phyloP scores from a whole-genome alignment of 2,329 filamentous ascomycete species.

The Huntiella decipiens region DNA sequence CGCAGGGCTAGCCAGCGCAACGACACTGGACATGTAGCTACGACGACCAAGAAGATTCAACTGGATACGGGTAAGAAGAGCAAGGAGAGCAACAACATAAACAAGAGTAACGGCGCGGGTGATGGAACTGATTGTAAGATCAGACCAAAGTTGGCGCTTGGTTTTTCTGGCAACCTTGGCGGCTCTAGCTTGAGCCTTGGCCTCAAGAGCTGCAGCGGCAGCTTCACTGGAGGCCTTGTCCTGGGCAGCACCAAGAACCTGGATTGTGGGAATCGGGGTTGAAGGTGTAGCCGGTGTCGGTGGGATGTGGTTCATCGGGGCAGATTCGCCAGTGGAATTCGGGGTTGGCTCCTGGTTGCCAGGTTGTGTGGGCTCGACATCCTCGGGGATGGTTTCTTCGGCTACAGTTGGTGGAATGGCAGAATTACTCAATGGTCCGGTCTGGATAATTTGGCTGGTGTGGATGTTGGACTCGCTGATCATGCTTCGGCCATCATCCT shows the following conservation, averaged over 20 bases:
- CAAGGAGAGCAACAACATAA: slow-evolving; percentile 77
- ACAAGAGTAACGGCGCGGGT: slow-evolving; percentile 80
- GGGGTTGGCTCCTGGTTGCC: background rate
- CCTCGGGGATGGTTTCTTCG: slow-evolving; percentile 12
- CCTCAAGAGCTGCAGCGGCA: slow-evolving; percentile 7
- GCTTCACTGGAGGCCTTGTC: background rate
- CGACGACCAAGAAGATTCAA: slow-evolving; percentile 89
- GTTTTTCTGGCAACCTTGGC: slow-evolving; percentile 38
- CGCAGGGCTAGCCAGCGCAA: slow-evolving; percentile 65
- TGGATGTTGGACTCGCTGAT: slow-evolving; percentile 71
- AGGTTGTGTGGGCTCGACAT: background rate
- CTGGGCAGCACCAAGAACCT: background rate
- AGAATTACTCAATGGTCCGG: slow-evolving; percentile 25
- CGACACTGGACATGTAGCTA: slow-evolving; percentile 89
- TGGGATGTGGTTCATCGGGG: background rate
- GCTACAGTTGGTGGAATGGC: slow-evolving; percentile 13
- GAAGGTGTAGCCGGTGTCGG: background rate
- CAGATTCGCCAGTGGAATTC: background rate
- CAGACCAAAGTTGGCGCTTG: slow-evolving; percentile 91
- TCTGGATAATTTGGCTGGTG: slow-evolving; percentile 53
- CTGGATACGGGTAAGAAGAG: slow-evolving; percentile 83
- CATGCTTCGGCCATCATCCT: slow-evolving; percentile 65
- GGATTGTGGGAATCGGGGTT: slow-evolving; percentile 2
- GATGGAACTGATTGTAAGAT: slow-evolving; percentile 87
- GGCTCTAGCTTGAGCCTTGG: slow-evolving; percentile 6